Base-by-base conservation (phyloP, 192 early-diverging fungal genomes). In the Jimgerdemannia flammicorona region DNA sequence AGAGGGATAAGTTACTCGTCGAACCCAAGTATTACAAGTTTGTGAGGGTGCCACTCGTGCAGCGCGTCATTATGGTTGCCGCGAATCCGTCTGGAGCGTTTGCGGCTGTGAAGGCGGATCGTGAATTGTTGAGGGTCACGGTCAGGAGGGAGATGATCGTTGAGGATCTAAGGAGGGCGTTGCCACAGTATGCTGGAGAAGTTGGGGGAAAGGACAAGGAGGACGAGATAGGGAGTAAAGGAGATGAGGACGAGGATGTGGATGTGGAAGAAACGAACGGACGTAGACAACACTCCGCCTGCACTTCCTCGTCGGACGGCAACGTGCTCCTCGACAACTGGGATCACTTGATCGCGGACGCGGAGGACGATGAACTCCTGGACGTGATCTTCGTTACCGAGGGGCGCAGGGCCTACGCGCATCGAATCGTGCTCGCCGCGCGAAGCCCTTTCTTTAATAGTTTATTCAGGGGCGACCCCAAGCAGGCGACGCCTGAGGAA, bases 21-120 rank as follows among this genome's bases (percentile, higher is more conserved):
- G 76, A 83, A 40, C 41, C 49, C 9, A 70, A 65, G 7, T 84
- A 77, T 19, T 89, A 83, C 82, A 90, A 90, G 74, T 92, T 83
- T 73, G 73, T 44, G 20, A 84, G 83, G 64, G 74, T 91, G 4
- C 86, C 86, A 6, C 79, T 82, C 70, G 74, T 95, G 40, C 89
- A 93, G 71, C 87, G 92, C 70, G 77, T 88, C 43, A 74, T 84
- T 3, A 72, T 77, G 39, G 91, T 93, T 3, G 79, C 69, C 29
- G 90, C 91, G 3, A 90, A 84, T 72, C 78, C 87, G 43, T 84
- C 83, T 29, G 93, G 92, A 10, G 87, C 88, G 4, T 93, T 86
- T 83, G 92, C 84, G 20, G 90, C 89, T 2, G 11, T 93, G 3
- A 80, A 92, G 19, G 79, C 40, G 79, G 4, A 83, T 89, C 17